Evolutionary conservation across 176 grass and related monocot genomes (phyloP), one percentile per base, ranked within the genome.

Genomic region (Ensete glaucum): DNA sequence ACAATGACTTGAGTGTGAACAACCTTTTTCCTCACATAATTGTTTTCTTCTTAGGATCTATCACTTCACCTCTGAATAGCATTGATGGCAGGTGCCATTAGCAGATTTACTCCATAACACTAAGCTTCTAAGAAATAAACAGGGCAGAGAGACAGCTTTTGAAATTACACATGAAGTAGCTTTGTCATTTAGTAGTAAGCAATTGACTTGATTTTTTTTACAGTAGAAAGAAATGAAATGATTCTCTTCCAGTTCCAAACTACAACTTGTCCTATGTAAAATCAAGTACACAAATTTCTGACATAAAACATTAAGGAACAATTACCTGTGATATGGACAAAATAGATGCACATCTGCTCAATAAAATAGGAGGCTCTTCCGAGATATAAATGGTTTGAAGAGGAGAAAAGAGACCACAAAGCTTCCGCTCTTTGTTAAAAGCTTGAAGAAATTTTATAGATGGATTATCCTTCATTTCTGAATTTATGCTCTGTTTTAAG

Each of bases 251-350:
- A 2, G 9, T 66, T 66, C 24, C 3, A 67, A 67, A 67, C 26
- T 23, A 13, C 2, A 25, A 64, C 63, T 22, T 26, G 4, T 11
- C 9, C 63, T 14, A 66, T 34, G 21, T 16, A 49, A 69, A 12
- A n/a, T 23, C 22, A 19, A 4, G 1, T 19, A 69, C 5, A 69
- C 5, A 69, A 50, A 50, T 43, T 3, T 65, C 19, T 34, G 17
- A 69, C 15, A 17, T 16, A 22, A 8, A 24, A 63, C 60, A 19
- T 0, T 9, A 70, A n/a, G 25, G 17, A 50, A 50, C 13, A 22
- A 56, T 73, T 76, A 94, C 91, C 91, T 94, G 91, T 23, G 87
- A 94, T 85, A 94, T 67, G 12, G 91, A 94, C 79, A 90, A 78
- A 76, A 94, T 70, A 25, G 59, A 84, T 11, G 81, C 50, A 68